A percentile compares a stretch with the other conserved stretches of the same genome.
Conservation (phyloP, 495 filamentous ascomycete genomes). For the Cladorrhinum samala region DNA sequence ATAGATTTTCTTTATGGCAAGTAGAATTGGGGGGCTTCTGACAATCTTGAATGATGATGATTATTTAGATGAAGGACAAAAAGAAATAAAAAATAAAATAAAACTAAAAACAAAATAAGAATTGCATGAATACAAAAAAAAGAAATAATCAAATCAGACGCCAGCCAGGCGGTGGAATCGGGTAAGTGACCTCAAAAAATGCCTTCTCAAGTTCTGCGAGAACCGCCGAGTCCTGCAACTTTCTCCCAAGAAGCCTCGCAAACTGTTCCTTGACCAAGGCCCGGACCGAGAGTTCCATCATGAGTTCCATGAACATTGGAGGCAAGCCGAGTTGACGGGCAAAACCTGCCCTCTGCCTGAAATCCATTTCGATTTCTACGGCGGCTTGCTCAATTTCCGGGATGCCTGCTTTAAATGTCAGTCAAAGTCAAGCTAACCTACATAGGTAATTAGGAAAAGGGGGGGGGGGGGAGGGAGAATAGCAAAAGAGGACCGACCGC, state of each 20-base stretch:
- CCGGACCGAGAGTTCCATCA: conserved; percentile 6
- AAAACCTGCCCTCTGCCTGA: no score
- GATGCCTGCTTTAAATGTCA: conserved; percentile 11
- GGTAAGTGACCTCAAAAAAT: conserved; percentile 22
- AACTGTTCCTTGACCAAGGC: background rate
- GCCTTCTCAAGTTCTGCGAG: conserved; percentile 14
- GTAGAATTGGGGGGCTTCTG: no score
- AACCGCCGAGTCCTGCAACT: background rate
- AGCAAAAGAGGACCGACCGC: background rate
- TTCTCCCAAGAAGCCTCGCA: background rate
- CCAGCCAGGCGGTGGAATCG: conserved; percentile 12
- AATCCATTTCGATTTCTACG: background rate
- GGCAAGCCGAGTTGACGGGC: no score
- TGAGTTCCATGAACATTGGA: background rate
- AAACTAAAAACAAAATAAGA: background rate
- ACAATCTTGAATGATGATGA: no score
- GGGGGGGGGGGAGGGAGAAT: background rate
- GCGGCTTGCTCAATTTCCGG: conserved; percentile 6
- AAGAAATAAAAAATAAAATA: no score
- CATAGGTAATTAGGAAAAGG: background rate
- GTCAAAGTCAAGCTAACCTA: no score
- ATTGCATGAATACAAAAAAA: background rate
- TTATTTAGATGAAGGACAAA: no score
- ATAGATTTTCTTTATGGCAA: background rate
- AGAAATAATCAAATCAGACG: background rate